Evolutionary conservation across 305 asterid genomes (phyloP).

Genomic region (Lippia alba): DNA sequence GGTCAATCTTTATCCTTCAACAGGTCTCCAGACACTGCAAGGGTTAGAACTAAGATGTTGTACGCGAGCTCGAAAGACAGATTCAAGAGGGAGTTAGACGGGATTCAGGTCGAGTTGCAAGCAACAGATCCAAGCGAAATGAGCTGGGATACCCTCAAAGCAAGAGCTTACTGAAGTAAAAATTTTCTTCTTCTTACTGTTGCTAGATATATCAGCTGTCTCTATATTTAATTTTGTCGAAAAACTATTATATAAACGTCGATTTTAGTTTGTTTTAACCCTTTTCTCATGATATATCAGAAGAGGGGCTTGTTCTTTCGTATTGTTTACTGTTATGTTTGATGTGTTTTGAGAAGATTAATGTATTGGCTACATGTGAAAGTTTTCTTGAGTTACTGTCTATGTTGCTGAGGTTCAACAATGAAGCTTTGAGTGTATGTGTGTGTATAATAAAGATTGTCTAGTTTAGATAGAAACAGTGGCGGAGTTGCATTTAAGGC

Average conservation of each 20-base stretch:
- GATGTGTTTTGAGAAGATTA: conserved; percentile 12
- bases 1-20: neutral
- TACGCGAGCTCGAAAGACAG: conserved; percentile 64
- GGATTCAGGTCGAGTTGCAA: conserved; percentile 64
- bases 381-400: conserved; percentile 22
- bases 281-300: conserved; percentile 18
- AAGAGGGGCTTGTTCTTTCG: conserved; percentile 21
- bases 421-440: too few relatives aligned
- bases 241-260: neutral
- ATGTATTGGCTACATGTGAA: conserved; percentile 30
- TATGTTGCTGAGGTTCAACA: neutral
- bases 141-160: conserved; percentile 62
- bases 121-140: conserved; percentile 67
- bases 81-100: conserved; percentile 65
- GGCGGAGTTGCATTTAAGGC: too few relatives aligned
- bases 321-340: neutral
- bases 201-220: conserved; percentile 1
- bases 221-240: neutral
- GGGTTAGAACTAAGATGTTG: conserved; percentile 63
- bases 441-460: too few relatives aligned
- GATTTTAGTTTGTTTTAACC: conserved; percentile 18
- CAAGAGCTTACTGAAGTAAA: conserved; percentile 44
- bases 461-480: too few relatives aligned
- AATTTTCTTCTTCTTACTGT: neutral
- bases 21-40: conserved; percentile 62